Percentiles rank a stretch among this genome's conserved stretches.
phyloP scores from a whole-genome alignment of 495 filamentous ascomycete genomes.

The Penicillium subrubescens region DNA sequence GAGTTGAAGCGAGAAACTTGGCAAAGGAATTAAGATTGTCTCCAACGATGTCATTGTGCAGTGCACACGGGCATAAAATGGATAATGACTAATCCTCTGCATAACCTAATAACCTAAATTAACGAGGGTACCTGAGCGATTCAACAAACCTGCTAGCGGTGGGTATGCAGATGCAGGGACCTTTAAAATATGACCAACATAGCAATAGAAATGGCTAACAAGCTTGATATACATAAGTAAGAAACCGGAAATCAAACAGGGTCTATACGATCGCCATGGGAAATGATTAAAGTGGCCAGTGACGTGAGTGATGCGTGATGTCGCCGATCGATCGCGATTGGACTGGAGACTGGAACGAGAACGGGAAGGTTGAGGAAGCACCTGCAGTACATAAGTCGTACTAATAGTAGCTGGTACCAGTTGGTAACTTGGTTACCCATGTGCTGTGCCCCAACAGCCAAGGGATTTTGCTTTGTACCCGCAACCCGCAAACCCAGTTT shows the following conservation, averaged over 20 bases:
- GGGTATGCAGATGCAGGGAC: too few relatives aligned
- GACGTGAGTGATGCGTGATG: constrained; percentile 1
- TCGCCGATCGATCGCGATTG: constrained; percentile 9
- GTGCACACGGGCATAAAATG: background rate
- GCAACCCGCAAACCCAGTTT: constrained; percentile 1
- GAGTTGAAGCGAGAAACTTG: background rate
- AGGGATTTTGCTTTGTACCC: constrained; percentile 3
- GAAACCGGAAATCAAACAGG: background rate
- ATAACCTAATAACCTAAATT: background rate
- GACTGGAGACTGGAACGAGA: background rate
- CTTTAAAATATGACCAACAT: too few relatives aligned
- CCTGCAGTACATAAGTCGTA: background rate
- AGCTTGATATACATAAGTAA: background rate
- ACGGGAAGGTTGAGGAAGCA: too few relatives aligned
- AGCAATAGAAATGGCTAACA: background rate
- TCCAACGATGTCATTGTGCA: background rate
- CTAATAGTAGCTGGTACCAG: background rate
- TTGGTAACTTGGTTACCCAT: background rate
- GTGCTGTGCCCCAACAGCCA: constrained; percentile 9
- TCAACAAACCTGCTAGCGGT: too few relatives aligned
- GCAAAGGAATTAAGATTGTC: background rate
- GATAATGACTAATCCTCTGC: background rate
- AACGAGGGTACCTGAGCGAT: too few relatives aligned
- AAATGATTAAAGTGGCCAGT: background rate
- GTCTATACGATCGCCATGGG: background rate